Evolutionary conservation across 768 basidiomycete species (phyloP).

Genomic region (Suillus weaverae): DNA sequence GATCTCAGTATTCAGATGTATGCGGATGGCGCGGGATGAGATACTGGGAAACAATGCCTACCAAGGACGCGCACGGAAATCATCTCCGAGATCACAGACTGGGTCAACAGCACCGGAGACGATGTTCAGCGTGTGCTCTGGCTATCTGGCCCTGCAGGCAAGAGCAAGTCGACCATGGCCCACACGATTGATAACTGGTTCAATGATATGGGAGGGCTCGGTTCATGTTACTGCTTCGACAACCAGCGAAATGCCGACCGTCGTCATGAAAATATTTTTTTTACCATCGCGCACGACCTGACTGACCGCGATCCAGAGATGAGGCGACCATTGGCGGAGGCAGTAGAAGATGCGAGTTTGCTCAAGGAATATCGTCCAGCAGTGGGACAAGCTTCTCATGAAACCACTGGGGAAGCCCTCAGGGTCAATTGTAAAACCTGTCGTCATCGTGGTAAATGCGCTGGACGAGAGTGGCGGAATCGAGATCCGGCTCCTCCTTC

Average conservation of each 20-base stretch:
- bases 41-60: slow-evolving; percentile 13
- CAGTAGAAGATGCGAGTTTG: background rate
- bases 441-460: slow-evolving; percentile 27
- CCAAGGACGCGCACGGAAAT: slow-evolving; percentile 22
- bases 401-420: slow-evolving; percentile 9
- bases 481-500: slow-evolving; percentile 10
- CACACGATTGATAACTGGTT: slow-evolving; percentile 18
- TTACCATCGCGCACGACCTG: slow-evolving; percentile 8
- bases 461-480: slow-evolving; percentile 17
- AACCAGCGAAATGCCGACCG: slow-evolving; percentile 7
- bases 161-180: background rate
- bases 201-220: background rate
- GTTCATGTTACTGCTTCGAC: slow-evolving; percentile 6
- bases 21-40: background rate
- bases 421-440: slow-evolving; percentile 15
- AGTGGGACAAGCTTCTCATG: slow-evolving; percentile 20
- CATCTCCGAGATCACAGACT: slow-evolving; percentile 24
- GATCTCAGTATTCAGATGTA: background rate
- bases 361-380: slow-evolving; percentile 6
- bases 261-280: slow-evolving; percentile 12
- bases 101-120: slow-evolving; percentile 17
- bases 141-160: background rate
- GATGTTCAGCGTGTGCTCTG: background rate
- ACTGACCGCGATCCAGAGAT: slow-evolving; percentile 1
- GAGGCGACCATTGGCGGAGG: background rate